These are phyloP conservation scores for Phialophora chinensis DNA, from an alignment of 2,329 filamentous ascomycete species.

Conservation along the genomic window DNA sequence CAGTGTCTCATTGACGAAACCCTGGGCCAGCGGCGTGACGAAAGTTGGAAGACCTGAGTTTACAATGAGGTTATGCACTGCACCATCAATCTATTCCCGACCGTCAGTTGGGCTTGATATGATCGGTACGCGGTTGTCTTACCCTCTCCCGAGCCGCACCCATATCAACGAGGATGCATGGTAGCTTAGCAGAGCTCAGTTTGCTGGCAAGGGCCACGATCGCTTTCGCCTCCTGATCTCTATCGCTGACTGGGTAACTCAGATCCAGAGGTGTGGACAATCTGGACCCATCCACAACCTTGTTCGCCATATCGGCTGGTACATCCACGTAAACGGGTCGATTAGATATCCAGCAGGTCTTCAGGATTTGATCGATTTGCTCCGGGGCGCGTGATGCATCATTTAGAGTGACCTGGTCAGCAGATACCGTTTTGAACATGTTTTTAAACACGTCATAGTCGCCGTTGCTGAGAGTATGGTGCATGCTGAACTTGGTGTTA, in stretches of 20 bases:
- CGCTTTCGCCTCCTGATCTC: constrained; percentile 67
- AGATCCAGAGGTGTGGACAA: constrained; percentile 75
- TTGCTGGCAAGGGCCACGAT: constrained; percentile 43
- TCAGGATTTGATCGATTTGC: constrained; percentile 64
- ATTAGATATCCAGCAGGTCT: constrained; percentile 57
- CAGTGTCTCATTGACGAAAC: constrained; percentile 79
- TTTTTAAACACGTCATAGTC: constrained; percentile 50
- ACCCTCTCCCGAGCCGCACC: constrained; percentile 4
- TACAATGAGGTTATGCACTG: constrained; percentile 50
- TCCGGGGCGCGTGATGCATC: constrained; percentile 32
- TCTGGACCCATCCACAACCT: constrained; percentile 58
- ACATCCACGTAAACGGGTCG: constrained; percentile 63
- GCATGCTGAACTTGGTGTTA: constrained; percentile 55
- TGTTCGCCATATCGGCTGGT: constrained; percentile 53
- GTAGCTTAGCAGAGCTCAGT: constrained; percentile 68
- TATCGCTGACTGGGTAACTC: constrained; percentile 67
- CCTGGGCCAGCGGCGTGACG: constrained; percentile 6
- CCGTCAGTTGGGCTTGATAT: constrained; percentile 6
- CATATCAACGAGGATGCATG: constrained; percentile 11
- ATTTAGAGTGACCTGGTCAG: constrained; percentile 45
- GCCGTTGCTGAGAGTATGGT: constrained; percentile 29
- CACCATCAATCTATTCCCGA: constrained; percentile 43
- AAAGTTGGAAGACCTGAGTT: constrained; percentile 13
- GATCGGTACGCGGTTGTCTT: not conserved
- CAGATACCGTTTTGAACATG: constrained; percentile 57